phyloP scores from a whole-genome alignment of 495 filamentous ascomycete species.

The Aspergillus baeticus region DNA sequence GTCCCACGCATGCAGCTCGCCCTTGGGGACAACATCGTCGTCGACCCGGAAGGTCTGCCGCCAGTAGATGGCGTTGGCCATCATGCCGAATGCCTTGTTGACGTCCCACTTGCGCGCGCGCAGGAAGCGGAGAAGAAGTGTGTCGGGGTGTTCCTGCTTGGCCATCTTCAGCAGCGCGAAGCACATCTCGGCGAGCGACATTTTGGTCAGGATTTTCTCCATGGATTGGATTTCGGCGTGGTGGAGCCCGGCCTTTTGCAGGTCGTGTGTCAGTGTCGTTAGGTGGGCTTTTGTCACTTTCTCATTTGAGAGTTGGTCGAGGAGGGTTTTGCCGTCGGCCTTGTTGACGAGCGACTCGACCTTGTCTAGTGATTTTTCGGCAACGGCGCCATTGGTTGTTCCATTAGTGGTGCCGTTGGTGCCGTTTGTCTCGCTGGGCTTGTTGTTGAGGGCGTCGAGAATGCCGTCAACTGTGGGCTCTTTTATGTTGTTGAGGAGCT shows the following conservation, averaged over 20 bases:
- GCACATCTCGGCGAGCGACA: conserved; percentile 74
- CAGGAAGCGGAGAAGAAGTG: conserved; percentile 84
- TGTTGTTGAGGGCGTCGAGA: background rate
- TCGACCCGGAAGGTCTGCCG: conserved; percentile 76
- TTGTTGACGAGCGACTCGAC: background rate
- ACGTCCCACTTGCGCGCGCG: conserved; percentile 95
- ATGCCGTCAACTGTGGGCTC: conserved; percentile 46
- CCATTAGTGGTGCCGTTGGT: conserved; percentile 32
- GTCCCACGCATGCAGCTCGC: conserved; percentile 64
- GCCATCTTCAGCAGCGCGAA: conserved; percentile 90
- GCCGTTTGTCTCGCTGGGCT: conserved; percentile 15
- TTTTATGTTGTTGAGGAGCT: conserved; percentile 48
- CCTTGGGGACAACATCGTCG: conserved; percentile 76
- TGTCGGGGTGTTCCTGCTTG: conserved; percentile 92
- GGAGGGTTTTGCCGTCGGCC: background rate
- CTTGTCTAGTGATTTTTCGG: conserved; percentile 70
- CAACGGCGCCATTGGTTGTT: conserved; percentile 62
- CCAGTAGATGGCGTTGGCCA: conserved; percentile 93
- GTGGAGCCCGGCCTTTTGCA: background rate
- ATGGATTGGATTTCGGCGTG: background rate
- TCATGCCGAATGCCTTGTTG: conserved; percentile 88
- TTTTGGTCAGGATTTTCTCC: conserved; percentile 15
- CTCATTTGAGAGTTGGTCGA: background rate
- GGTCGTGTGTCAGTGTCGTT: background rate
- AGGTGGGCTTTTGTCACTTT: background rate